Conservation (phyloP, 2,329 filamentous ascomycete species). For the Emmonsiellopsis sp. region DNA sequence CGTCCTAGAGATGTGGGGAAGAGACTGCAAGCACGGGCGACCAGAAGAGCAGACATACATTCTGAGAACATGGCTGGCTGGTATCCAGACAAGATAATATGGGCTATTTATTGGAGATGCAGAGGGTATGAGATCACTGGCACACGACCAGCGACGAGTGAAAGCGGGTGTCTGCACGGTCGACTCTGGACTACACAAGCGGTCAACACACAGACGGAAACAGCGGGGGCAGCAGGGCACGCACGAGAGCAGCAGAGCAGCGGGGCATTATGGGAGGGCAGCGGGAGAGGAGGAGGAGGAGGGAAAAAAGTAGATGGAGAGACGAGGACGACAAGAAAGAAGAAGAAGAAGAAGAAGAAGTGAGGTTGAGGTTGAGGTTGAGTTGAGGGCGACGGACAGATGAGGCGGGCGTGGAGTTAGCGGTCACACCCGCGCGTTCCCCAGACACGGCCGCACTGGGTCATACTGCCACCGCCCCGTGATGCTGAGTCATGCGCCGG, state of each 20-base stretch:
- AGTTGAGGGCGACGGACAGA: not conserved
- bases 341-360: not conserved
- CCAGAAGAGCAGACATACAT: constrained; percentile 8
- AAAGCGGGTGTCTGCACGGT: not conserved
- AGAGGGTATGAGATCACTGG: not conserved
- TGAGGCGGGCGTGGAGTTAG: not conserved
- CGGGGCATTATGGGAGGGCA: no score
- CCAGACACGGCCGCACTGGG: no score
- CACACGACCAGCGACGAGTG: not conserved
- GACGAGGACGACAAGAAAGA: not conserved
- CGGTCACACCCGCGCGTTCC: no score
- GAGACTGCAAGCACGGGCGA: not conserved
- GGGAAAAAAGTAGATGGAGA: not conserved
- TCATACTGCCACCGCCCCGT: no score
- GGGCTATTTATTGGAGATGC: not conserved
- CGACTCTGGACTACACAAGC: not conserved
- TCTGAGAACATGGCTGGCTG: constrained; percentile 12
- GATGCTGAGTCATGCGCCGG: no score
- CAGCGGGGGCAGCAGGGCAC: not conserved
- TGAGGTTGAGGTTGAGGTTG: not conserved
- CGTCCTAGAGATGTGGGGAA: not conserved
- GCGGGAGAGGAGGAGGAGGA: not conserved
- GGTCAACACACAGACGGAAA: not conserved
- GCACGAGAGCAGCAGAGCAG: no score
- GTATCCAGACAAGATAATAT: not conserved